Base-by-base conservation (phyloP, 371 early-diverging fungal genomes). In the Rhizopus arrhizus region DNA sequence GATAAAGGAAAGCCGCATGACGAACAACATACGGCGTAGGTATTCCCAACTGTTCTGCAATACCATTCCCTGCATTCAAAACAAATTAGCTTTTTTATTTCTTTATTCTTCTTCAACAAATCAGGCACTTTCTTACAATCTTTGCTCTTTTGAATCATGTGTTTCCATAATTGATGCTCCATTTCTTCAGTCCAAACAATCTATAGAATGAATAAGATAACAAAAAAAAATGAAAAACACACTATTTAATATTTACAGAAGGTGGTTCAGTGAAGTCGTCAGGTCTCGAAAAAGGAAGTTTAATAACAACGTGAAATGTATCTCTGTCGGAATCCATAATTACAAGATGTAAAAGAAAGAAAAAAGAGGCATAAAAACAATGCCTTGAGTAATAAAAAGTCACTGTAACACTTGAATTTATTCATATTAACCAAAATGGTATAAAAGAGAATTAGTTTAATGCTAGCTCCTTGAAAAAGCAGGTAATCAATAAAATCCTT, bases 151-250 rank as follows among this genome's bases (percentile, higher is more conserved):
- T 82, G 82, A 6, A 82, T 78, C 66, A 85, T 79, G 57, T 83
- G 74, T 51, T 81, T 77, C 85, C 87, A 85, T 45, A 87, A 53
- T 13, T 74, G 73, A 46, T 82, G 79, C 38, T 87, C 87, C 87
- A 85, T 85, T 54, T 80, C 82, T 41, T 84, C 85, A 15, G 85
- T 85, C 87, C 87, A 87, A 42, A 80, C 66, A 55, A 85, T 75
- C 87, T 87, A 69, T 13, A 47, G 13, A 47, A 35, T 35, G 12
- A 48, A n/a, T 50, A 16, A 31, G 15, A n/a, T 28, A 2, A 6
- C 38, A 43, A 55, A 40, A n/a, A 16, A 16, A 29, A 35, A 22
- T 8, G 3, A 41, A 11, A 15, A 5, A 15, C 8, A 8, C 4
- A 28, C 16, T 3, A 35, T 38, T 22, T 43, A 40, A 4, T 15